phyloP scores from a whole-genome alignment of 228 moss, liverwort and hornwort species.

The Sphagnum fallax region DNA sequence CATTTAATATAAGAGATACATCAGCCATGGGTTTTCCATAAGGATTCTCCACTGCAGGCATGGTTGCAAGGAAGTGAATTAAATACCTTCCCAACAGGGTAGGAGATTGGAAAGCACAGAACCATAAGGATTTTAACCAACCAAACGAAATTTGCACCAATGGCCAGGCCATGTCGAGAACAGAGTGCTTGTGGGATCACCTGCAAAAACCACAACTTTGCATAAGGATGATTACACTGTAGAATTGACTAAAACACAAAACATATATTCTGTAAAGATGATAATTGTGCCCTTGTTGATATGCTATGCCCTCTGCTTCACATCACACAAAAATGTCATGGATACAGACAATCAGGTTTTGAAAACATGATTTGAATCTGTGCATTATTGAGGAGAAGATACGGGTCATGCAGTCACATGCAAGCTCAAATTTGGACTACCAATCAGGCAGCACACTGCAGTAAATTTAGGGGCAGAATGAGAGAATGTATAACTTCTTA shows the following conservation, averaged over 20 bases:
- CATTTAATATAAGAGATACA: background rate
- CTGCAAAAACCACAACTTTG: slow-evolving; percentile 16
- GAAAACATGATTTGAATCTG: background rate
- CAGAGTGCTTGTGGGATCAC: slow-evolving; percentile 89
- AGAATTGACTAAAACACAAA: no score
- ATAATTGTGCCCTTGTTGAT: background rate
- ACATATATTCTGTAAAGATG: no score
- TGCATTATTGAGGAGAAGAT: background rate
- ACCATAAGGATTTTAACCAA: slow-evolving; percentile 66
- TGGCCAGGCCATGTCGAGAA: slow-evolving; percentile 69
- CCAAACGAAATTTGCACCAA: slow-evolving; percentile 66
- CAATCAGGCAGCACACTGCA: no score
- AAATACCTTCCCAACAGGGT: slow-evolving; percentile 70
- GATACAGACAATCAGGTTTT: no score
- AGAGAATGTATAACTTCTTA: slow-evolving; percentile 7
- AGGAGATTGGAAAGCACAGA: slow-evolving; percentile 55
- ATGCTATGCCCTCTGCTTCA: background rate
- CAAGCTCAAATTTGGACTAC: no score
- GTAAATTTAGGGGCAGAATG: no score
- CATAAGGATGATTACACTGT: no score
- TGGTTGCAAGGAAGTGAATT: background rate
- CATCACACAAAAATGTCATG: no score
- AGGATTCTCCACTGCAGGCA: no score
- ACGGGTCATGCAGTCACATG: background rate
- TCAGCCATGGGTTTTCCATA: background rate